Conservation (phyloP, 768 basidiomycete genomes). For the Rhizopogon rudus region DNA sequence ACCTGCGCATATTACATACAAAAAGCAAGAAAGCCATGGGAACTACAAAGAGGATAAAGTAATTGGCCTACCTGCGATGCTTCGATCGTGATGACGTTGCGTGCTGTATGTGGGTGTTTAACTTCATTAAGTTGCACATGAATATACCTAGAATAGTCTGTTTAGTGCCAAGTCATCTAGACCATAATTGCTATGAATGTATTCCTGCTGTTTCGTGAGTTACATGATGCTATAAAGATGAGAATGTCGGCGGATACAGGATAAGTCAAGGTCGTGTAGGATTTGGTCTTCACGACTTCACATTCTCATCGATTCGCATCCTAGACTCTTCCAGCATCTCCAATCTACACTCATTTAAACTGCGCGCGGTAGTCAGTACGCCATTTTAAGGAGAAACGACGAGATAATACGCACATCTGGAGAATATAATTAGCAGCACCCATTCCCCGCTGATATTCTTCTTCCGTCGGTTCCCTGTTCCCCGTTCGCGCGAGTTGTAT, state of each 20-base stretch:
- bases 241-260: background rate
- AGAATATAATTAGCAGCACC: constrained; percentile 57
- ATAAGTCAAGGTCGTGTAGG: background rate
- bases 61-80: no score
- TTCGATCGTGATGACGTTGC: no score
- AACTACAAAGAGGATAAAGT: no score
- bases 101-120: no score
- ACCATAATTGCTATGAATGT: background rate
- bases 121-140: no score
- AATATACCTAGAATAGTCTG: no score
- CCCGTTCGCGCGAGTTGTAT: constrained; percentile 68
- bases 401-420: constrained; percentile 42
- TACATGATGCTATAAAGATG: background rate
- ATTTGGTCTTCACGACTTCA: background rate
- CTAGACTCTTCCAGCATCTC: constrained; percentile 60
- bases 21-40: no score
- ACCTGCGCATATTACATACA: no score
- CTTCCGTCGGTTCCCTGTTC: constrained; percentile 54
- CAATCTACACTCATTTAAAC: constrained; percentile 57
- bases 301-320: constrained; percentile 30
- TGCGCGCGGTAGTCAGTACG: constrained; percentile 16
- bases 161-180: no score
- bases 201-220: no score
- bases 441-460: constrained; percentile 62
- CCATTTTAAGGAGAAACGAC: background rate